Percentiles rank a stretch among this genome's conserved stretches.
phyloP scores from a whole-genome alignment of 2,329 filamentous ascomycete genomes.

The Phaeosphaeriaceae sp. region DNA sequence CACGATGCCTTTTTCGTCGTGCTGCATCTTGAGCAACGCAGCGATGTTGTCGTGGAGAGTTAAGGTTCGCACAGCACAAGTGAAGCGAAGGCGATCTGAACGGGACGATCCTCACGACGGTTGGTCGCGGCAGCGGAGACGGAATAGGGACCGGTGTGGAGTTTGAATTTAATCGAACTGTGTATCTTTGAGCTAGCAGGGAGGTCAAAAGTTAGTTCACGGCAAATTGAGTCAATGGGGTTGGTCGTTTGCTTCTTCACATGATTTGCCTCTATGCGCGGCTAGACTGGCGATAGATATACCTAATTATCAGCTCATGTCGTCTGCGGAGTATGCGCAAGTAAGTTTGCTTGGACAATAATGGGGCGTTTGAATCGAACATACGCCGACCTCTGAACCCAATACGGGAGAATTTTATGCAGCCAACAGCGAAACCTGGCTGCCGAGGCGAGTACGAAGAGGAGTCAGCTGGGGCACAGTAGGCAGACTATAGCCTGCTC shows the following conservation, averaged over 20 bases:
- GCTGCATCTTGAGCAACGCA: constrained; percentile 3
- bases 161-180: neutral
- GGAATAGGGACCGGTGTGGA: neutral
- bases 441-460: neutral
- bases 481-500: too few relatives aligned
- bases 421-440: constrained; percentile 3
- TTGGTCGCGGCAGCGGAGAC: neutral
- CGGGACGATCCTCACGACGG: constrained; percentile 7
- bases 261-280: too few relatives aligned
- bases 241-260: too few relatives aligned
- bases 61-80: neutral
- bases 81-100: neutral
- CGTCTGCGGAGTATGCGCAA: too few relatives aligned
- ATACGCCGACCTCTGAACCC: constrained; percentile 1
- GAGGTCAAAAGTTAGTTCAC: too few relatives aligned
- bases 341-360: neutral
- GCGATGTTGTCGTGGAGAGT: neutral
- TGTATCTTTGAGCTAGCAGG: neutral
- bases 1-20: constrained; percentile 23
- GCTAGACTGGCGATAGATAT: too few relatives aligned
- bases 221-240: too few relatives aligned
- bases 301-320: too few relatives aligned
- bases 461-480: too few relatives aligned
- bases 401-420: constrained; percentile 5
- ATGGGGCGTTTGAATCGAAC: constrained; percentile 2